Percentiles rank a stretch among this genome's conserved stretches.
phyloP scores from a whole-genome alignment of 2,329 filamentous ascomycete genomes.

The Camillea tinctor region DNA sequence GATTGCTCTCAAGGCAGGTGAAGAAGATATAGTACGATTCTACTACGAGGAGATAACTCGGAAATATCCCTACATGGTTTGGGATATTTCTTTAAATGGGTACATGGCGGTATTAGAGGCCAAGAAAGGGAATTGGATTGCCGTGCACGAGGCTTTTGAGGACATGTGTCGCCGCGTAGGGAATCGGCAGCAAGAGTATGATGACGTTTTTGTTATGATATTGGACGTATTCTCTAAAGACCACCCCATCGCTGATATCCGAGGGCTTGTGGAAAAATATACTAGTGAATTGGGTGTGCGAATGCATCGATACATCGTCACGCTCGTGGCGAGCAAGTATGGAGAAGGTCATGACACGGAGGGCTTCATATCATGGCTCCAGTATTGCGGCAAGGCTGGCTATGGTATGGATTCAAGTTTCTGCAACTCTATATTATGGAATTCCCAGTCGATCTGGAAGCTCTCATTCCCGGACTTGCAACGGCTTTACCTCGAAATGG shows the following conservation, averaged over 20 bases:
- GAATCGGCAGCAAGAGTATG: conserved; percentile 21
- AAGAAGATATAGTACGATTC: conserved; percentile 30
- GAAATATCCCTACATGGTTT: conserved; percentile 24
- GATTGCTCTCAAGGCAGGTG: conserved; percentile 37
- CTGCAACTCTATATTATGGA: conserved; percentile 39
- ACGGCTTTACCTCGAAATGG: conserved; percentile 35
- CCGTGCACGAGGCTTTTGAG: conserved; percentile 35
- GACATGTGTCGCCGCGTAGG: conserved; percentile 18
- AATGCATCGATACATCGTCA: conserved; percentile 38
- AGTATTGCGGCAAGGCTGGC: conserved; percentile 36
- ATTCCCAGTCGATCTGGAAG: conserved; percentile 38
- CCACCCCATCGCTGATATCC: conserved; percentile 40
- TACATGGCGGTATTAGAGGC: conserved; percentile 38
- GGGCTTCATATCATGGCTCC: conserved; percentile 42
- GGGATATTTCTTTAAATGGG: conserved; percentile 36
- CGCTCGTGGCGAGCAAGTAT: conserved; percentile 44
- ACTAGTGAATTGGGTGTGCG: conserved; percentile 35
- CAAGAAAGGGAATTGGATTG: conserved; percentile 41
- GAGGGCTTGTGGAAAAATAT: conserved; percentile 40
- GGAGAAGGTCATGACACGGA: conserved; percentile 37
- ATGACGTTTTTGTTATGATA: conserved; percentile 37
- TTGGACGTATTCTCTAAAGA: conserved; percentile 38
- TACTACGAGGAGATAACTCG: conserved; percentile 30
- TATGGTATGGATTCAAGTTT: conserved; percentile 38
- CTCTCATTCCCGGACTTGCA: conserved; percentile 36